These are phyloP conservation scores for Polyporus arcularius DNA, from an alignment of 768 basidiomycete species.

Conservation along the genomic window DNA sequence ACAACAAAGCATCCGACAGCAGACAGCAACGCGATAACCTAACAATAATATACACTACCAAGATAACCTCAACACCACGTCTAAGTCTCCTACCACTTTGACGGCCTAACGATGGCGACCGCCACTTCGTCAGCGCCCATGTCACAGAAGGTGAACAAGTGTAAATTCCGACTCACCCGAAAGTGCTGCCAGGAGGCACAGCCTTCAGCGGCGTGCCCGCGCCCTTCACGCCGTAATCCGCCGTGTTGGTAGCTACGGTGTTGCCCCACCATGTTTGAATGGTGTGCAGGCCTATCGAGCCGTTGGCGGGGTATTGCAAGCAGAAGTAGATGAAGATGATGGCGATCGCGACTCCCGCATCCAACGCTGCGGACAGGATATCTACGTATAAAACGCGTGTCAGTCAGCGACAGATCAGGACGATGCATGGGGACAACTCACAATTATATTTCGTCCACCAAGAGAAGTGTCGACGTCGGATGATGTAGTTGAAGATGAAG, in stretches of 20 bases:
- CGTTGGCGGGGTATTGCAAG: constrained; percentile 37
- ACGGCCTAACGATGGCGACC: too few relatives aligned
- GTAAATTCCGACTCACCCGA: constrained; percentile 27
- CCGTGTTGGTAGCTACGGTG: constrained; percentile 30
- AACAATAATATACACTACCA: too few relatives aligned
- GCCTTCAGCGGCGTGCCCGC: constrained; percentile 21
- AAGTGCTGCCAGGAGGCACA: constrained; percentile 21
- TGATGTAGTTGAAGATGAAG: constrained; percentile 77
- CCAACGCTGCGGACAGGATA: constrained; percentile 74
- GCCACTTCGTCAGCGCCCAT: too few relatives aligned
- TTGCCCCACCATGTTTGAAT: constrained; percentile 42
- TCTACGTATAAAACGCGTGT: constrained; percentile 39
- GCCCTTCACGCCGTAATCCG: constrained; percentile 21
- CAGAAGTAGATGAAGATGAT: constrained; percentile 72
- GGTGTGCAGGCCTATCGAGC: constrained; percentile 32
- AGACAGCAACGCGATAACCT: too few relatives aligned
- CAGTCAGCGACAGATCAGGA: background rate
- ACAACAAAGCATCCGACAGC: too few relatives aligned
- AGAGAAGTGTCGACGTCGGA: constrained; percentile 65
- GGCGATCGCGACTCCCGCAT: constrained; percentile 71
- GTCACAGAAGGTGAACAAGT: background rate
- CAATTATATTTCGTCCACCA: constrained; percentile 86
- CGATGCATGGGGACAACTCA: constrained; percentile 29
- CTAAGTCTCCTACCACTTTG: too few relatives aligned
- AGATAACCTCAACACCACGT: too few relatives aligned